Evolutionary conservation across 2,329 filamentous ascomycete species (phyloP).

Genomic region (Aspergillus sp.): DNA sequence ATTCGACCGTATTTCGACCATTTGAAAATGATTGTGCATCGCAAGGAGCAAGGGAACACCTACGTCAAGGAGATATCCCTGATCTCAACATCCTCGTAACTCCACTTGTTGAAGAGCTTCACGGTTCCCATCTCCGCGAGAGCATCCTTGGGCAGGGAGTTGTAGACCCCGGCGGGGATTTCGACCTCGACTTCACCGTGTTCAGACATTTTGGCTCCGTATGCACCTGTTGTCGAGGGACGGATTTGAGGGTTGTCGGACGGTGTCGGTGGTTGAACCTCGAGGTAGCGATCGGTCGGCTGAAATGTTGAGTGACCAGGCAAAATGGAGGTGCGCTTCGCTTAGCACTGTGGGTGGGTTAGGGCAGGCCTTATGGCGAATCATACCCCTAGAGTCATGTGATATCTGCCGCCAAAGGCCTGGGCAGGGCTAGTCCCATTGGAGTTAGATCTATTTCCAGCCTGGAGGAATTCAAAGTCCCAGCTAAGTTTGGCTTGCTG

Average conservation of each 20-base stretch:
- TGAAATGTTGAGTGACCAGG: slow-evolving; percentile 33
- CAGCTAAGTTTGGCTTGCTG: not conserved
- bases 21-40: slow-evolving; percentile 17
- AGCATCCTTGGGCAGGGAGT: slow-evolving; percentile 91
- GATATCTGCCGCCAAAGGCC: slow-evolving; percentile 7
- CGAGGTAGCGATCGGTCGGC: slow-evolving; percentile 37
- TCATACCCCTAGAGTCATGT: slow-evolving; percentile 23
- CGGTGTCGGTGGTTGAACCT: slow-evolving; percentile 36
- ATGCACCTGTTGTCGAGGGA: slow-evolving; percentile 40
- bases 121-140: slow-evolving; percentile 83
- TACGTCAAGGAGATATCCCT: slow-evolving; percentile 99
- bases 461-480: not conserved
- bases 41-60: slow-evolving; percentile 46
- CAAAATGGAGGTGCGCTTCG: slow-evolving; percentile 45
- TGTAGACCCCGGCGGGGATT: slow-evolving; percentile 66
- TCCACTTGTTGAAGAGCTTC: slow-evolving; percentile 98
- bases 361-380: slow-evolving; percentile 35
- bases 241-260: slow-evolving; percentile 31
- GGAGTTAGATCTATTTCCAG: not conserved
- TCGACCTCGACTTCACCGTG: slow-evolving; percentile 91
- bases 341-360: slow-evolving; percentile 44
- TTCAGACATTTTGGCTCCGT: slow-evolving; percentile 77
- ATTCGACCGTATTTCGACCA: slow-evolving; percentile 7
- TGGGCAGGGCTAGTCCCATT: slow-evolving; percentile 3
- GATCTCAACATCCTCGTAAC: slow-evolving; percentile 99